phyloP scores from a whole-genome alignment of 2,329 filamentous ascomycete species.

The Ophiocordyceps unilateralis region DNA sequence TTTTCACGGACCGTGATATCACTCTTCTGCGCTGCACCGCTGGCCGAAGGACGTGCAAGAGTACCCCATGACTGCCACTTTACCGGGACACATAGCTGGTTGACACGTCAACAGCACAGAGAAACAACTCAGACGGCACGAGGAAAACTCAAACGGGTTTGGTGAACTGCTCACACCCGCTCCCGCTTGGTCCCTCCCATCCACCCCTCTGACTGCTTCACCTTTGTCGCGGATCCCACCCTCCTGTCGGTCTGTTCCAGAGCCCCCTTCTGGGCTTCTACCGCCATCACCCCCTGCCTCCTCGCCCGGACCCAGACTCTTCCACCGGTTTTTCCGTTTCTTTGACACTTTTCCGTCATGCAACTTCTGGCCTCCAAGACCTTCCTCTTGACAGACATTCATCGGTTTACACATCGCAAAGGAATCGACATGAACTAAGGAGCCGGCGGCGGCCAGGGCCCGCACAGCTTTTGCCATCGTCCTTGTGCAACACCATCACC shows the following conservation, averaged over 20 bases:
- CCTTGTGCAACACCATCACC: background rate
- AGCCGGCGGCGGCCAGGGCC: background rate
- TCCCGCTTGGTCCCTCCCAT: slow-evolving; percentile 1
- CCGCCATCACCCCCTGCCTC: background rate
- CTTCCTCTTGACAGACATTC: background rate
- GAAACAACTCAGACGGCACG: background rate
- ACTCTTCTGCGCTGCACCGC: no score
- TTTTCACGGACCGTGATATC: no score
- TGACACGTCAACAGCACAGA: background rate
- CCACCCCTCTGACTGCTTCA: slow-evolving; percentile 19
- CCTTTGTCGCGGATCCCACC: slow-evolving; percentile 25
- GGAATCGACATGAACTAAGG: background rate
- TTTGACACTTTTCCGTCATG: background rate
- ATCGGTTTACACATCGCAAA: background rate
- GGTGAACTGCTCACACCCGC: background rate
- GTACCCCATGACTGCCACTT: background rate
- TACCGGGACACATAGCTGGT: background rate
- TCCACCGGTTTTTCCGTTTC: slow-evolving; percentile 1
- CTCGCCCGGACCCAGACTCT: background rate
- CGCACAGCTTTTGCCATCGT: background rate
- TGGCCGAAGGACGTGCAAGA: no score
- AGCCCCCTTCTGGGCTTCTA: background rate
- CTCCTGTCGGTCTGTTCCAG: background rate
- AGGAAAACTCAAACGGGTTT: background rate
- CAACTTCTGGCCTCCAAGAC: background rate